phyloP scores from a whole-genome alignment of 345 rosid genomes.

The Moricandia arvensis region DNA sequence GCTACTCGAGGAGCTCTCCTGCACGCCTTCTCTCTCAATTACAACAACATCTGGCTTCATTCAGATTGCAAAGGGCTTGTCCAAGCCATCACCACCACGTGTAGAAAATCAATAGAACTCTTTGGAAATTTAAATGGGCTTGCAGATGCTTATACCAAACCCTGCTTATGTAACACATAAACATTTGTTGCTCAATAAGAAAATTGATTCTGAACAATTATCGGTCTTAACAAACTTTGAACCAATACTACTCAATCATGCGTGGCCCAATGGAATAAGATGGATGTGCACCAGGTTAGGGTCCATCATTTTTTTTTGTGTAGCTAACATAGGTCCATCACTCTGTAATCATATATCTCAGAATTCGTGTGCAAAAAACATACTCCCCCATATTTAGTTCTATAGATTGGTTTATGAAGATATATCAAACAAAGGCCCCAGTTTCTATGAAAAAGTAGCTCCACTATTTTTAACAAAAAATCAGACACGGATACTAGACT shows the following conservation, averaged over 20 bases:
- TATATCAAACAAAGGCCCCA: neutral
- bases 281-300: neutral
- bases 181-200: neutral
- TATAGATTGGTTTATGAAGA: neutral
- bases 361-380: no score
- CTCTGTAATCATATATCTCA: neutral
- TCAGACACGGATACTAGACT: neutral
- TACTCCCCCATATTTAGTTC: no score
- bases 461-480: neutral
- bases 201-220: neutral
- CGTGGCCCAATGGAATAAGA: neutral
- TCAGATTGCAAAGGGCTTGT: no score
- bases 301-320: neutral
- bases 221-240: no score
- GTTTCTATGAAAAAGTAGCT: neutral
- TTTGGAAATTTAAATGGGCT: no score
- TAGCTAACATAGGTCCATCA: neutral
- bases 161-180: neutral
- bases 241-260: neutral
- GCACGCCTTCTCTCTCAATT: no score
- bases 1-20: no score
- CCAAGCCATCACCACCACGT: no score
- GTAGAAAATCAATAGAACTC: no score
- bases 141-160: no score
- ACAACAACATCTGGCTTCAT: no score